Evolutionary conservation across 2,329 filamentous ascomycete species (phyloP).

Genomic region (Ceratocystis papillata): DNA sequence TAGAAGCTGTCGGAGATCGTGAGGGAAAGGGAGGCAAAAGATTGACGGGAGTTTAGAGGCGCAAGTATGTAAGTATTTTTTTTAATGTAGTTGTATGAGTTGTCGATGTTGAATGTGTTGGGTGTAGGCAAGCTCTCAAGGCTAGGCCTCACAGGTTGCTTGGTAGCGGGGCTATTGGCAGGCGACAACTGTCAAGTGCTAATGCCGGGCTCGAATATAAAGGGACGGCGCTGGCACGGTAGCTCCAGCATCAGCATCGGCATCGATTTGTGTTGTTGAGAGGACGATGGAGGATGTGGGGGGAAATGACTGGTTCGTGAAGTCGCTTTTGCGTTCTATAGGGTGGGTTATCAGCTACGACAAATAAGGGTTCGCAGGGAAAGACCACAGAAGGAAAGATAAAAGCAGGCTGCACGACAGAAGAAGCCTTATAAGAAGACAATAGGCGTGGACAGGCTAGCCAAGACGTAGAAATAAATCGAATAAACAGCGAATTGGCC

Average conservation of each 20-base stretch:
- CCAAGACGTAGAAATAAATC: not conserved
- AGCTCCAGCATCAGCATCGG: constrained; percentile 24
- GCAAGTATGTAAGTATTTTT: not conserved
- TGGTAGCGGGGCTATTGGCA: not conserved
- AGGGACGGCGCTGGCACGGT: constrained; percentile 21
- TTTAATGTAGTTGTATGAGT: not conserved
- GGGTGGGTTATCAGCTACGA: not conserved
- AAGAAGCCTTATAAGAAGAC: not conserved
- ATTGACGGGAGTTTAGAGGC: not conserved
- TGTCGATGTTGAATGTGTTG: too few relatives aligned
- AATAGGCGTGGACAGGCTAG: not conserved
- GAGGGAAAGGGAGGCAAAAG: not conserved
- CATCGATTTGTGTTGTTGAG: not conserved
- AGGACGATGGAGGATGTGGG: constrained; percentile 3
- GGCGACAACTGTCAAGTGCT: constrained; percentile 21
- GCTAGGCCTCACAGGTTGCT: not conserved
- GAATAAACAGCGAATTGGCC: not conserved
- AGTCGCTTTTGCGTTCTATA: not conserved
- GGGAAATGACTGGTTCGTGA: not conserved
- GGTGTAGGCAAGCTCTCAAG: not conserved
- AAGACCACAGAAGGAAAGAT: not conserved
- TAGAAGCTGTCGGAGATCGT: too few relatives aligned
- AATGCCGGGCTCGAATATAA: constrained; percentile 22
- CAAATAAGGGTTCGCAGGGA: not conserved
- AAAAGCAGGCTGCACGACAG: not conserved